phyloP scores from a whole-genome alignment of 2,329 filamentous ascomycete species.

The Ophiostoma ips region DNA sequence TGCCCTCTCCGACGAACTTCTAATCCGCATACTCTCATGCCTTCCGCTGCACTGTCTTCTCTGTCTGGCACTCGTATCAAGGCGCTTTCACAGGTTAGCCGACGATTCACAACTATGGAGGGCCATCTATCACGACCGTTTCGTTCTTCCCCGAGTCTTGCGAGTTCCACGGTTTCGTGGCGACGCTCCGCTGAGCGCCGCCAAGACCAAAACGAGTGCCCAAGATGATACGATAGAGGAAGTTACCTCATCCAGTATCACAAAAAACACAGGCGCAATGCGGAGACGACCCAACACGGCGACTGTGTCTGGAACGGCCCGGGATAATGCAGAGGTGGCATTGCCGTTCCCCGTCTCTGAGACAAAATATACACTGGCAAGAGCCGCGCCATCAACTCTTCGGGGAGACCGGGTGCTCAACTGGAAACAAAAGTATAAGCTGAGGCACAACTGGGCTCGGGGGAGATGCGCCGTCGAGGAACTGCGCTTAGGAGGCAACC shows the following conservation, averaged over 20 bases:
- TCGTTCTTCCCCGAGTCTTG: slow-evolving; percentile 68
- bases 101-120: slow-evolving; percentile 87
- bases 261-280: too few relatives aligned
- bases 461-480: slow-evolving; percentile 72
- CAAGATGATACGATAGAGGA: slow-evolving; percentile 24
- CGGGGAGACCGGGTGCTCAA: slow-evolving; percentile 21
- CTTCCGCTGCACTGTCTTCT: slow-evolving; percentile 58
- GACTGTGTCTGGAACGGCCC: too few relatives aligned
- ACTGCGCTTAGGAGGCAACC: slow-evolving; percentile 33
- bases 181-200: neutral
- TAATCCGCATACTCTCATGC: slow-evolving; percentile 69
- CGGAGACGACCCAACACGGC: too few relatives aligned
- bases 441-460: slow-evolving; percentile 81
- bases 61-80: slow-evolving; percentile 51
- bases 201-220: slow-evolving; percentile 18
- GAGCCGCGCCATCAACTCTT: neutral
- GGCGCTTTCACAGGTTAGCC: slow-evolving; percentile 57
- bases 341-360: neutral
- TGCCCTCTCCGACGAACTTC: slow-evolving; percentile 69
- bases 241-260: too few relatives aligned
- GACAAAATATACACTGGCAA: neutral
- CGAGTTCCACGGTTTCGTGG: slow-evolving; percentile 52
- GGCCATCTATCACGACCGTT: slow-evolving; percentile 71
- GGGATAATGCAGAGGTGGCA: too few relatives aligned
- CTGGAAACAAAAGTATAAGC: slow-evolving; percentile 81